Percentiles rank a stretch among this genome's conserved stretches.
Conservation (phyloP, 73 alveolate species). For the Stentor roeselii region DNA sequence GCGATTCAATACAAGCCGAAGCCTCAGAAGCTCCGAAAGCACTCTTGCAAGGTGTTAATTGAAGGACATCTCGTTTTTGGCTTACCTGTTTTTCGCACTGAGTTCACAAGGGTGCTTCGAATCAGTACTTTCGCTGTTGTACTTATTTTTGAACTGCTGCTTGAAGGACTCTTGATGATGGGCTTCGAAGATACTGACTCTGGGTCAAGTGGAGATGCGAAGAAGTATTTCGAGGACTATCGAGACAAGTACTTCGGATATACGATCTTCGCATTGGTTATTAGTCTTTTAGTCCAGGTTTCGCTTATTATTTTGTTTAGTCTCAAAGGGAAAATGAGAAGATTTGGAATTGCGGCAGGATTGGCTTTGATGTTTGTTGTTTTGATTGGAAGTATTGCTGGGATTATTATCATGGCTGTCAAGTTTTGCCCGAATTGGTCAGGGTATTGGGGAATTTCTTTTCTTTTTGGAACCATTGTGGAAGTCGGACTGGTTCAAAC, state of each 20-base stretch:
- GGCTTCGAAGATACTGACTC: background rate
- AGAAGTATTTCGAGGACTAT: background rate
- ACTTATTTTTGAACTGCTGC: background rate
- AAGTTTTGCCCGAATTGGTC: background rate
- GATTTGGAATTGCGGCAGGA: background rate
- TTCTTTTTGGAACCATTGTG: background rate
- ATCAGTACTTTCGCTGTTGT: background rate
- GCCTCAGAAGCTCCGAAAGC: background rate
- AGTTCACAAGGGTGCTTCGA: background rate
- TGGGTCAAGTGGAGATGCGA: background rate
- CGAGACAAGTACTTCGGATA: slow-evolving; percentile 6
- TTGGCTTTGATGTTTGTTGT: background rate
- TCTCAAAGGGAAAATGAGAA: background rate
- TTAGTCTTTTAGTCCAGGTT: background rate
- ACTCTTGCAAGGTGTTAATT: background rate
- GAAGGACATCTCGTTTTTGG: slow-evolving; percentile 22
- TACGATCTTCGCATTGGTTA: background rate
- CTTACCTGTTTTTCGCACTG: background rate
- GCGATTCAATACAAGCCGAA: background rate
- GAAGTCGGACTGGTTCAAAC: background rate
- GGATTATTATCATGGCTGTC: background rate
- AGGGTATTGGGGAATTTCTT: background rate
- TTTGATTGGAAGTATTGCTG: background rate
- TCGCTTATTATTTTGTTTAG: background rate
- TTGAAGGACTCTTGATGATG: background rate